A percentile compares a stretch with the other conserved stretches of the same genome.
These are phyloP conservation scores for Gossypium rotundifolium DNA, from an alignment of 345 rosid species.

Conservation along the genomic window DNA sequence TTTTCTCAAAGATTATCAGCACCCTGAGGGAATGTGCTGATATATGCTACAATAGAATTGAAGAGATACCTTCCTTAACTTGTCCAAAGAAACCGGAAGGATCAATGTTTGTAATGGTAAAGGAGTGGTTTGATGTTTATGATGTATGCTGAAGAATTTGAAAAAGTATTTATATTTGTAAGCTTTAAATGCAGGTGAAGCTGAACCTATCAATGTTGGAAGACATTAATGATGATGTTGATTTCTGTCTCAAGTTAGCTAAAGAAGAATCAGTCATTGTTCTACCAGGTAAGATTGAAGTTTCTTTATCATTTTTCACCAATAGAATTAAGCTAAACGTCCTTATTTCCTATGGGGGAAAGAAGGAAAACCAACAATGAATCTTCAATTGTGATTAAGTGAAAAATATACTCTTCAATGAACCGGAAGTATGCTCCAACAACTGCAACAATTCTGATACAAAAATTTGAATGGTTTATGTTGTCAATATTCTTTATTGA, in stretches of 20 bases:
- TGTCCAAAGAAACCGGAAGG: conserved; percentile 63
- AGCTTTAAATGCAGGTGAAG: conserved; percentile 23
- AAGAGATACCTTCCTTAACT: conserved; percentile 54
- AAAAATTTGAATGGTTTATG: too few species aligned
- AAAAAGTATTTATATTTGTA: not conserved
- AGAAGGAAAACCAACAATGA: too few species aligned
- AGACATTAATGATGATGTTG: conserved; percentile 34
- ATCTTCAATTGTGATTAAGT: too few species aligned
- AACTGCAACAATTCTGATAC: too few species aligned
- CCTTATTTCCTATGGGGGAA: too few species aligned
- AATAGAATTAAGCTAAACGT: too few species aligned
- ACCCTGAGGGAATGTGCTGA: conserved; percentile 44
- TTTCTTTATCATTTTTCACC: not conserved
- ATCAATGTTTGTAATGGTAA: conserved; percentile 64
- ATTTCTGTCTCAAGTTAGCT: conserved; percentile 37
- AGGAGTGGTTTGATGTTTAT: not conserved
- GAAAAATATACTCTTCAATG: not conserved
- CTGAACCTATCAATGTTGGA: conserved; percentile 23
- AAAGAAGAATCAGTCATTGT: conserved; percentile 35
- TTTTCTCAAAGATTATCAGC: conserved; percentile 44
- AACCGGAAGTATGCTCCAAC: not conserved
- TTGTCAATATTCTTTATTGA: too few species aligned
- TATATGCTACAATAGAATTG: conserved; percentile 37
- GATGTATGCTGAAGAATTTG: not conserved
- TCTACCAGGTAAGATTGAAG: conserved; percentile 24